These are phyloP conservation scores for Ophiosphaerella korrae DNA, from an alignment of 2,329 filamentous ascomycete species.

Conservation along the genomic window DNA sequence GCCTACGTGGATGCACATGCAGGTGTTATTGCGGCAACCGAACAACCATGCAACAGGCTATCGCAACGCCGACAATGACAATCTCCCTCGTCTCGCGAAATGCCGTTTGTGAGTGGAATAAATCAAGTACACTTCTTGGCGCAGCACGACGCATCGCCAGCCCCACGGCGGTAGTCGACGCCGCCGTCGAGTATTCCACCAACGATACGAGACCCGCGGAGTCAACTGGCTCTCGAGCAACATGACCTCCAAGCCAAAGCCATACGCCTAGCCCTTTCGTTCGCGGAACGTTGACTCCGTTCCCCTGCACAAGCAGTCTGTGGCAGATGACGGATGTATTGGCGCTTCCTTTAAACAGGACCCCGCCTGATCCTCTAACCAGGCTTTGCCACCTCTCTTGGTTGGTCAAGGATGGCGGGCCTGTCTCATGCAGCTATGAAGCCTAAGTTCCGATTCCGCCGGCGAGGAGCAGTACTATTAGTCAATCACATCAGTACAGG, in stretches of 20 bases:
- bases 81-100: not conserved
- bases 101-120: not conserved
- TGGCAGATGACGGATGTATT: conserved; percentile 7
- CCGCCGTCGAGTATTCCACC: not conserved
- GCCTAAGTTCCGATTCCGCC: conserved; percentile 19
- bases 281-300: conserved; percentile 10
- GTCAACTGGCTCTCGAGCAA: not conserved
- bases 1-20: conserved; percentile 13
- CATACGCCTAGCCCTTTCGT: conserved; percentile 6
- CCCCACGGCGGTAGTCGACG: not conserved
- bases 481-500: conserved; percentile 20
- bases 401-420: conserved; percentile 20
- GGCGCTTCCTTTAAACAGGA: conserved; percentile 25
- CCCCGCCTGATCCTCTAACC: conserved; percentile 18
- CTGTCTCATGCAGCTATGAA: conserved; percentile 23
- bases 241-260: not conserved
- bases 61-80: not conserved
- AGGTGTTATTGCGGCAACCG: conserved; percentile 8
- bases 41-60: conserved; percentile 5
- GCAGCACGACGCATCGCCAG: not conserved
- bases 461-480: conserved; percentile 16
- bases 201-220: not conserved
- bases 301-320: conserved; percentile 4
- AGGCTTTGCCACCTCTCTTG: conserved; percentile 22
- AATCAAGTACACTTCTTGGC: no score